Conservation (phyloP, 192 early-diverging fungal species). For the Coemansia sp. region DNA sequence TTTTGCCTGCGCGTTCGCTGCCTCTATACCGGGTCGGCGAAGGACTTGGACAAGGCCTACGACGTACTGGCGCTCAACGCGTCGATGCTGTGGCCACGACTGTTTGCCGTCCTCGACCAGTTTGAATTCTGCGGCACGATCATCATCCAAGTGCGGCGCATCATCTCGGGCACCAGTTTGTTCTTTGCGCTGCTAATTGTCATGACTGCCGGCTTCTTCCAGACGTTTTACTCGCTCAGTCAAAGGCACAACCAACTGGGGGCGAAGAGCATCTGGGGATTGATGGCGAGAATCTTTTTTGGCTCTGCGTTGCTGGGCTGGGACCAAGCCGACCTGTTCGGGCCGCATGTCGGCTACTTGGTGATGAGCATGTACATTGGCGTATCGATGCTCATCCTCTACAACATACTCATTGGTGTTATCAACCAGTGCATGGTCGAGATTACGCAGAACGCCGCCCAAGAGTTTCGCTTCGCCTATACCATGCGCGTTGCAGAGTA, state of each 20-base stretch:
- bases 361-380: slow-evolving; percentile 47
- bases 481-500: slow-evolving; percentile 43
- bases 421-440: slow-evolving; percentile 48
- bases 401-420: slow-evolving; percentile 49
- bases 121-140: slow-evolving; percentile 49
- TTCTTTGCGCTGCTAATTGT: slow-evolving; percentile 45
- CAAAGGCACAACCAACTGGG: slow-evolving; percentile 31
- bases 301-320: slow-evolving; percentile 37
- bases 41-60: slow-evolving; percentile 42
- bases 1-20: slow-evolving; percentile 33
- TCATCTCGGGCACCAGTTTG: slow-evolving; percentile 38
- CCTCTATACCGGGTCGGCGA: slow-evolving; percentile 24
- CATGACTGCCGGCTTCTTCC: slow-evolving; percentile 44
- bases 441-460: slow-evolving; percentile 34
- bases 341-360: slow-evolving; percentile 31
- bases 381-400: slow-evolving; percentile 45
- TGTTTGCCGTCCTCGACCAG: slow-evolving; percentile 46
- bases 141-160: slow-evolving; percentile 42
- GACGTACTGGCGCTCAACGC: slow-evolving; percentile 44
- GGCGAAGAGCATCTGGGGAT: slow-evolving; percentile 26
- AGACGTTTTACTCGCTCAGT: slow-evolving; percentile 44
- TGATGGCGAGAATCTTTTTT: slow-evolving; percentile 50
- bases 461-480: slow-evolving; percentile 45
- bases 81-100: slow-evolving; percentile 43
- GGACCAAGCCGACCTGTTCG: slow-evolving; percentile 42